Evolutionary conservation across 495 filamentous ascomycete species (phyloP).

Genomic region (Evernia prunastri): DNA sequence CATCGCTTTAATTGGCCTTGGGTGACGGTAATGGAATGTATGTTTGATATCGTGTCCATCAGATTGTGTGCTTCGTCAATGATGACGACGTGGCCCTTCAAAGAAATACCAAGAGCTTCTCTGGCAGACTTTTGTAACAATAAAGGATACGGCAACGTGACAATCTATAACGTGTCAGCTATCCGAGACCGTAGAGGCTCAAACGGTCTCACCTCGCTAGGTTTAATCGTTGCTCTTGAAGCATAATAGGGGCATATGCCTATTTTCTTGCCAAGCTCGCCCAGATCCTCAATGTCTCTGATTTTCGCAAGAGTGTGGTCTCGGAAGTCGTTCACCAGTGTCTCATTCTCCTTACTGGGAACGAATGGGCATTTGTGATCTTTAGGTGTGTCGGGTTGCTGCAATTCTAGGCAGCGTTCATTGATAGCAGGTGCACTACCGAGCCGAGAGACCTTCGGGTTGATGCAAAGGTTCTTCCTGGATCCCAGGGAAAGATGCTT

Average conservation of each 20-base stretch:
- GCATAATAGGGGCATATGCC: conserved; percentile 95
- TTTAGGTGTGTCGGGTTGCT: conserved; percentile 62
- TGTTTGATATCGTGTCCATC: conserved; percentile 86
- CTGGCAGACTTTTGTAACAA: conserved; percentile 83
- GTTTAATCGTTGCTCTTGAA: conserved; percentile 71
- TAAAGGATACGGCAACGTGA: conserved; percentile 89
- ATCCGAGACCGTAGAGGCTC: background rate
- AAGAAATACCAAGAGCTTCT: conserved; percentile 76
- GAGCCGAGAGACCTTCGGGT: conserved; percentile 67
- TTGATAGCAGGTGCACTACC: conserved; percentile 79
- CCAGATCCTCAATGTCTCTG: conserved; percentile 90
- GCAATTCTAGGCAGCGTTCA: conserved; percentile 86
- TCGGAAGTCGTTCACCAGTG: conserved; percentile 70
- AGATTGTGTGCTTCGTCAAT: conserved; percentile 98
- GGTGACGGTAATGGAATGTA: conserved; percentile 74
- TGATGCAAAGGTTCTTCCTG: conserved; percentile 89
- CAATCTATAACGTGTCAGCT: conserved; percentile 52
- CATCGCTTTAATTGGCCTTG: conserved; percentile 64
- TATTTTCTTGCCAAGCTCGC: conserved; percentile 65
- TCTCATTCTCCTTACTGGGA: conserved; percentile 67
- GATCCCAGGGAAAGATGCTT: conserved; percentile 89
- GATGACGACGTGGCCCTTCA: conserved; percentile 83
- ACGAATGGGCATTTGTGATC: conserved; percentile 71
- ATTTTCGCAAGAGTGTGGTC: conserved; percentile 80
- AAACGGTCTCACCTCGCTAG: conserved; percentile 55